A percentile compares a stretch with the other conserved stretches of the same genome.
Evolutionary conservation across 164 flowering plant species (phyloP).

Genomic region (Chimonanthus praecox): DNA sequence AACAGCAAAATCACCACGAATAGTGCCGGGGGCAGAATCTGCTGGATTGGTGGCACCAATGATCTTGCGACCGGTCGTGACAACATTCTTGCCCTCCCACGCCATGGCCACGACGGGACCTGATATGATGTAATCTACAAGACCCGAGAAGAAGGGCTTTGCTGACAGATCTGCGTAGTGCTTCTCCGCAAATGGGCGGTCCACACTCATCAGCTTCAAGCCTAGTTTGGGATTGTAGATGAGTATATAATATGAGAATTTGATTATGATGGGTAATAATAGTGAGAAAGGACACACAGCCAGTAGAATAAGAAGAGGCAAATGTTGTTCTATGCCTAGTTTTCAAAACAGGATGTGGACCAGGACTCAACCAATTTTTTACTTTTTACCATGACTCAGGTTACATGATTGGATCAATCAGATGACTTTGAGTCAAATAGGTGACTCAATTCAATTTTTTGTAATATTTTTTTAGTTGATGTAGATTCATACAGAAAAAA

Average conservation of each 20-base stretch:
- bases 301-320: too few relatives aligned
- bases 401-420: too few relatives aligned
- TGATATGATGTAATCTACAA: constrained; percentile 80
- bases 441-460: too few relatives aligned
- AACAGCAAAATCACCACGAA: constrained; percentile 89
- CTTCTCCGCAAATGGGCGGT: constrained; percentile 76
- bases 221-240: constrained; percentile 26
- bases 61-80: constrained; percentile 73
- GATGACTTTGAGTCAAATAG: too few relatives aligned
- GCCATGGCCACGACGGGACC: constrained; percentile 95
- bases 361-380: too few relatives aligned
- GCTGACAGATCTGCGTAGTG: constrained; percentile 77
- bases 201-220: constrained; percentile 67
- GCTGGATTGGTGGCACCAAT: constrained; percentile 94
- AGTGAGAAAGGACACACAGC: too few relatives aligned
- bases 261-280: too few relatives aligned
- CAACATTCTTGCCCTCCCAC: constrained; percentile 90
- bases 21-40: constrained; percentile 87
- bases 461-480: too few relatives aligned
- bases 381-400: too few relatives aligned
- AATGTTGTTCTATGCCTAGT: too few relatives aligned
- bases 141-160: constrained; percentile 73
- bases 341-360: not conserved
- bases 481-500: too few relatives aligned
- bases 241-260: too few relatives aligned